phyloP scores from a whole-genome alignment of 495 filamentous ascomycete species.

The Friedmanniomyces endolithicus region DNA sequence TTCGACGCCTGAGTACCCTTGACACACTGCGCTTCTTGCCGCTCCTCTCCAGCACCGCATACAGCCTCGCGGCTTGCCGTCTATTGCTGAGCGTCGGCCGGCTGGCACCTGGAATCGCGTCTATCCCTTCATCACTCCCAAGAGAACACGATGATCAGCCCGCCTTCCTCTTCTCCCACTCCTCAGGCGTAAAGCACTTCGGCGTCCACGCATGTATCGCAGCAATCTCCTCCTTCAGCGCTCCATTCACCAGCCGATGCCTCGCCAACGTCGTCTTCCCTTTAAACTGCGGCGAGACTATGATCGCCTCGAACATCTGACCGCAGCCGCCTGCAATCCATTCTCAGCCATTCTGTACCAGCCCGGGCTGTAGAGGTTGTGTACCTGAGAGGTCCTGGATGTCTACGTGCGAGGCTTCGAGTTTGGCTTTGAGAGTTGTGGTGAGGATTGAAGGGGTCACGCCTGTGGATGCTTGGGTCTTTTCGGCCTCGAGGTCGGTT shows the following conservation, averaged over 20 bases:
- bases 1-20: background rate
- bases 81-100: background rate
- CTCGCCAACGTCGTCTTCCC: slow-evolving; percentile 79
- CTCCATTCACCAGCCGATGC: slow-evolving; percentile 78
- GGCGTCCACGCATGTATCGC: slow-evolving; percentile 97
- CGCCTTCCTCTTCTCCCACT: slow-evolving; percentile 62
- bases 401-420: slow-evolving; percentile 76
- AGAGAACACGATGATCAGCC: background rate
- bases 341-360: background rate
- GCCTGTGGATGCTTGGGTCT: slow-evolving; percentile 34
- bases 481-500: slow-evolving; percentile 37
- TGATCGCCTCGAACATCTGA: slow-evolving; percentile 82
- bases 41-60: background rate
- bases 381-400: slow-evolving; percentile 88
- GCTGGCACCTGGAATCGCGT: background rate
- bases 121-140: background rate
- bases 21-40: background rate
- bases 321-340: slow-evolving; percentile 80
- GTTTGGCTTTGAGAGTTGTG: slow-evolving; percentile 53
- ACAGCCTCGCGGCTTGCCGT: background rate
- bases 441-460: slow-evolving; percentile 60
- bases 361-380: background rate
- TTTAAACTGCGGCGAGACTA: slow-evolving; percentile 77
- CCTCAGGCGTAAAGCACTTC: slow-evolving; percentile 89
- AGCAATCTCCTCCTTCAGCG: slow-evolving; percentile 83